Conservation (phyloP, 495 filamentous ascomycete genomes). For the Staphylotrichum longicolle region DNA sequence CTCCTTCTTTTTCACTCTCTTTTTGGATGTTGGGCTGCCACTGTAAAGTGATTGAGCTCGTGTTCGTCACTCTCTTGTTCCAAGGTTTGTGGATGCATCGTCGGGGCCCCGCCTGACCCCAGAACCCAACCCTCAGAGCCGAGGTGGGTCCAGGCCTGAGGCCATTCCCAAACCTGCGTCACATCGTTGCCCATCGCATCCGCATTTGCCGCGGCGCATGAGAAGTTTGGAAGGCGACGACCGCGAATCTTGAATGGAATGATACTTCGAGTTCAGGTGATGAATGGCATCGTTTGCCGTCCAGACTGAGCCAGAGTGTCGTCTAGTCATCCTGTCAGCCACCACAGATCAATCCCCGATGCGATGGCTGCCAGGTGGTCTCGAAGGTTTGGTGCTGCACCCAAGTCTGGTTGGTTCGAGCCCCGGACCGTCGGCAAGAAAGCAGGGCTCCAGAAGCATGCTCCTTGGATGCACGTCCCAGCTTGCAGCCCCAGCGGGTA, state of each 20-base stretch:
- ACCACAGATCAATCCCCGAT: neutral
- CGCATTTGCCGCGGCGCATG: too few relatives aligned
- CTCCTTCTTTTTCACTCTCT: too few relatives aligned
- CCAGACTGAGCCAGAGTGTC: too few relatives aligned
- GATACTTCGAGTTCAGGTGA: too few relatives aligned
- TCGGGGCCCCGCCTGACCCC: too few relatives aligned
- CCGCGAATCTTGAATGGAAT: too few relatives aligned
- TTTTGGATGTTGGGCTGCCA: too few relatives aligned
- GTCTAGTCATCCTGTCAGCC: neutral
- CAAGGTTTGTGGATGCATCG: too few relatives aligned
- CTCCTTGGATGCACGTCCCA: conserved; percentile 26
- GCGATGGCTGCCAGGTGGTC: neutral
- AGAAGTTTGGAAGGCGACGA: too few relatives aligned
- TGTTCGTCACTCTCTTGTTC: too few relatives aligned
- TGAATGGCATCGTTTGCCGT: too few relatives aligned
- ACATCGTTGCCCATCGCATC: neutral
- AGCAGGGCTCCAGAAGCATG: neutral
- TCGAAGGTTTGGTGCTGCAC: neutral
- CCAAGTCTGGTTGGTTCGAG: conserved; percentile 8
- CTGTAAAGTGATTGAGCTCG: too few relatives aligned
- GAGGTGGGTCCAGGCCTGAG: neutral
- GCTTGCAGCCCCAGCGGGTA: conserved; percentile 32
- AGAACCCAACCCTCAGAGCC: neutral
- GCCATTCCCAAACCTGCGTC: neutral
- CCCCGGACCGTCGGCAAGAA: neutral